Base-by-base conservation (phyloP, 768 basidiomycete genomes). In the Hebeloma cylindrosporum region DNA sequence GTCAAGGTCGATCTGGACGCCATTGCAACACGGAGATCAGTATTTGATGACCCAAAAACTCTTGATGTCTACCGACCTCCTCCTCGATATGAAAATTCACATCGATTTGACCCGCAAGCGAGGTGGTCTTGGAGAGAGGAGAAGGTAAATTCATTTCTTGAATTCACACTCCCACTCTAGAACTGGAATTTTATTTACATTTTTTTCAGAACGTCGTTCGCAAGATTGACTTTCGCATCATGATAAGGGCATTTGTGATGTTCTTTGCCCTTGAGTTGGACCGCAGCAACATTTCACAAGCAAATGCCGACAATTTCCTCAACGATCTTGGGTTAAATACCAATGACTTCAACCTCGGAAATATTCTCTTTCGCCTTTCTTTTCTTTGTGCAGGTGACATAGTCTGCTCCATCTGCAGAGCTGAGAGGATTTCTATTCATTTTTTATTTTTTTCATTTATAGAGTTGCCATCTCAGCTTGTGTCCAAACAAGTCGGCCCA, bases 101-200 rank as follows among this genome's bases (percentile, higher is more conserved):
- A 79, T 51, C 73, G 82, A 2, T 85, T 88, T 53, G 79, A 87
- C 56, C 78, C 80, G 1, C 39, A 61, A 11, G 83, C 82, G 14
- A 74, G 83, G 6, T 87, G 85, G 84, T 85, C 84, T 7, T 83
- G 78, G 76, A 58, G 79, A 29, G 83, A 87, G 60, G 84, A 87
- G 62, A 69, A 68, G 60, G 76, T 77, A 43, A 41, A 70, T 51
- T 5, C 17, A n/a, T 14, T 28, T 34, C 29, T 7, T 30, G 22
- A 3, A 22, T 30, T 9, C 17, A 13, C 26, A 10, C 17, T 43
- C n/a, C 23, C n/a, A 8, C 16, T 11, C 8, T 28, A 8, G 14
- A 6, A 30, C 17, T 26, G 21, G 34, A 43, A 25, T 31, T 26
- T 18, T 33, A 6, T 29, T 30, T 14, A 26, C n/a, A 28, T 7